Conservation (phyloP, 2,329 filamentous ascomycete genomes). For the Paraphoma chrysanthemicola region DNA sequence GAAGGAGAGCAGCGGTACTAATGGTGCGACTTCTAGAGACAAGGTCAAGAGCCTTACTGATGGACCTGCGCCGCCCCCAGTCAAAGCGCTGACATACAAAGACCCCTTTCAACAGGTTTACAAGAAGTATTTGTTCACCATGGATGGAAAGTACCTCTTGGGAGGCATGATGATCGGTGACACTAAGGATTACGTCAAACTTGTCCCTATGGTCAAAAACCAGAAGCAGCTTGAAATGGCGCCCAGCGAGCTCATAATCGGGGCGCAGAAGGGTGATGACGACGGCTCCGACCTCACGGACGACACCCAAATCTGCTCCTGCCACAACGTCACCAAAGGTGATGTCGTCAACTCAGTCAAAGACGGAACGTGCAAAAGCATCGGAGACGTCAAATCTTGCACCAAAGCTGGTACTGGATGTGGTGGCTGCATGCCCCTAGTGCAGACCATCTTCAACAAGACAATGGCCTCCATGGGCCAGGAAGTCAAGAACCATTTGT, state of each 20-base stretch:
- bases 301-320: slow-evolving; percentile 89
- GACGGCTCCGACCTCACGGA: slow-evolving; percentile 81
- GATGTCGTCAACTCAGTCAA: slow-evolving; percentile 77
- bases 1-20: slow-evolving; percentile 50
- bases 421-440: slow-evolving; percentile 87
- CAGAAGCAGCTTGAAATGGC: slow-evolving; percentile 80
- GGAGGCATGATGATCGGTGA: slow-evolving; percentile 99
- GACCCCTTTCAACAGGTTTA: slow-evolving; percentile 89
- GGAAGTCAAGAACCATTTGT: slow-evolving; percentile 86
- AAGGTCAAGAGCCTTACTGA: slow-evolving; percentile 62
- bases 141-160: slow-evolving; percentile 86
- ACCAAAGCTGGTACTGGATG: slow-evolving; percentile 93
- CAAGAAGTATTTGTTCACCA: slow-evolving; percentile 91
- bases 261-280: slow-evolving; percentile 75
- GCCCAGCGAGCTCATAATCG: slow-evolving; percentile 83
- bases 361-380: slow-evolving; percentile 78
- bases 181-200: slow-evolving; percentile 86
- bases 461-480: slow-evolving; percentile 85
- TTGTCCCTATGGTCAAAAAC: slow-evolving; percentile 85
- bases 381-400: slow-evolving; percentile 84
- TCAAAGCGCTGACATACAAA: slow-evolving; percentile 86
- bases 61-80: slow-evolving; percentile 64
- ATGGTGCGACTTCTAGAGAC: slow-evolving; percentile 43
- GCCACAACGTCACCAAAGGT: slow-evolving; percentile 89
- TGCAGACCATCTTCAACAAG: slow-evolving; percentile 88